Base-by-base conservation (phyloP, 192 early-diverging fungal genomes). In the Coemansia sp. region DNA sequence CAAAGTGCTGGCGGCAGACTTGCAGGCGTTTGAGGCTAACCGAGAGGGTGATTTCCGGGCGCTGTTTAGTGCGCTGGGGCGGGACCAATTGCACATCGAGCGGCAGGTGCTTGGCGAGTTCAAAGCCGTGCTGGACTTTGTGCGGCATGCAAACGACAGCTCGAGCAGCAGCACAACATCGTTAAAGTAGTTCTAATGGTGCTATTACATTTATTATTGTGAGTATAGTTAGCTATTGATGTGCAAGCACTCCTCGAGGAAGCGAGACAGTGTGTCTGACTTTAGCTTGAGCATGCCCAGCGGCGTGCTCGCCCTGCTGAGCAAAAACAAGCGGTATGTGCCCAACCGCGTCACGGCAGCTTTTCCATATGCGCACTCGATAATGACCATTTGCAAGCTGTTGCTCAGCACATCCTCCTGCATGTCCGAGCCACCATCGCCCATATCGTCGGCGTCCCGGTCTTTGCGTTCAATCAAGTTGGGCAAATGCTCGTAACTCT, bases 261-360 rank as follows among this genome's bases (percentile, higher is more conserved):
- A 78, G 10, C 60, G 69, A 20, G 62, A 53, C 42, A 78, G 51
- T 36, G 20, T 69, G n/a, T 55, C 56, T 2, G 70, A 65, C 56
- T 71, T 78, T 20, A 68, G 63, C 60, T 65, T 71, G 14, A 78
- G 63, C 55, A 78, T 67, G 24, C 75, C 75, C 8, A 78, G 66
- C 7, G 75, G 75, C 40, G 66, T 63, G 1, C 18, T 26, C 14
- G 62, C 23, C 36, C 37, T 65, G 63, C 69, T 72, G 8, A 78
- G 56, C 26, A 78, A 55, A 46, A 78, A 78, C 50, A 78, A 55
- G 21, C 75, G 61, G 21, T 72, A 72, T 31, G 14, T 50, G 8
- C 75, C 75, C 38, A 78, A 50, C 31, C 63, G 49, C 6, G 69
- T 63, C 28, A 72, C 69, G 0, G 62, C 69, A 2, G 61, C 70